Evolutionary conservation across 257 asterid species (phyloP).

Genomic region (Ligustrum vulgare): DNA sequence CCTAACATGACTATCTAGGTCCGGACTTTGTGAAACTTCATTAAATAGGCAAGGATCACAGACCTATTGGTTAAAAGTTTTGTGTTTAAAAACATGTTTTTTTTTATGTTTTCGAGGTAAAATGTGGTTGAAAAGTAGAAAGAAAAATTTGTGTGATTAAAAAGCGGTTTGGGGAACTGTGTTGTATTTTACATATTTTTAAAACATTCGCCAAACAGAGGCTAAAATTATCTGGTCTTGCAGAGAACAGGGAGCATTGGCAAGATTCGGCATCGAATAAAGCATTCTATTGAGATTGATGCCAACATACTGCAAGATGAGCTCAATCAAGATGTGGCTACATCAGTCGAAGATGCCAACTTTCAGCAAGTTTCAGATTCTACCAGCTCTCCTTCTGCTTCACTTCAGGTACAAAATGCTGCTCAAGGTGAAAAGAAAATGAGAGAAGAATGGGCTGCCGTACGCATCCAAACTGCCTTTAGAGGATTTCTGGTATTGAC

Average conservation of each 20-base stretch:
- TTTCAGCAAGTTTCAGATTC: constrained; percentile 40
- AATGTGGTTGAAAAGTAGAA: too few species aligned
- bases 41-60: constrained; percentile 1
- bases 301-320: constrained; percentile 38
- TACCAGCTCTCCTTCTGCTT: constrained; percentile 49
- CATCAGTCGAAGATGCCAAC: constrained; percentile 42
- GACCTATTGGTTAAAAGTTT: too few species aligned
- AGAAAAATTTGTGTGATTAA: too few species aligned
- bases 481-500: constrained; percentile 84
- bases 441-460: constrained; percentile 86
- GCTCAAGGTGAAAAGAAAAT: constrained; percentile 40
- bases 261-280: constrained; percentile 53
- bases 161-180: too few species aligned
- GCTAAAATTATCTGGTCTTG: constrained; percentile 12
- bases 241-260: constrained; percentile 52
- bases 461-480: constrained; percentile 87
- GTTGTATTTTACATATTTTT: too few species aligned
- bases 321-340: constrained; percentile 33
- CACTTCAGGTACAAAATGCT: constrained; percentile 42
- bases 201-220: too few species aligned
- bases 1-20: constrained; percentile 4
- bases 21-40: constrained; percentile 3
- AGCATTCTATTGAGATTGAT: constrained; percentile 52
- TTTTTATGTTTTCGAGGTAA: too few species aligned
- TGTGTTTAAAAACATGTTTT: too few species aligned